Evolutionary conservation across 164 flowering plant species (phyloP), one percentile per base, ranked within the genome.

Genomic region (Warburgia ugandensis): DNA sequence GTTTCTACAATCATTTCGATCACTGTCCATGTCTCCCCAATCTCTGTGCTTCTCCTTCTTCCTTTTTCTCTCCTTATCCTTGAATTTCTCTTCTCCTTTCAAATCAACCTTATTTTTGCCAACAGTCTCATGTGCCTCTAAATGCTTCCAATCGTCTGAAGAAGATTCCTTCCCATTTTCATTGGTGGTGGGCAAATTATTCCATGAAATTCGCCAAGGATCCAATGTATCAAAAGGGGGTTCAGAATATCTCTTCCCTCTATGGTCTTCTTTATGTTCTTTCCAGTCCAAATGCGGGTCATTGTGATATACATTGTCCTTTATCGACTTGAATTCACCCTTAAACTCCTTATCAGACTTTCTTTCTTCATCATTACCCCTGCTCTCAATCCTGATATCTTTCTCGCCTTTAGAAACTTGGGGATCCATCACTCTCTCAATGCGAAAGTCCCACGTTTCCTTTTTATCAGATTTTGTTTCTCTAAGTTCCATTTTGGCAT

Each of bases 61-160:
- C 72, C 83, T 68, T 68, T 86, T 86, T 46, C 82, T 82, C 30
- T 89, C 97, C 73, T 78, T 89, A n/a, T 86, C 97, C 52, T 79
- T 90, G 48, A 72, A 63, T 44, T 70, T 80, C 44, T 90, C 97
- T 30, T 85, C 95, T 3, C 71, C 65, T 68, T 77, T 85, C 20
- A 56, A 16, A 56, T 83, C 91, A 58, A 82, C 55, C 64, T 75
- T 84, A 57, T 77, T 86, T 62, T 80, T 94, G 41, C 81, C 85
- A 56, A 77, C 78, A 56, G 89, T 75, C 68, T 86, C 92, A 58
- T 67, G 69, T 8, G 68, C 60, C 64, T 82, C 94, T 16, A 40
- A 26, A 47, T 44, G 29, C 48, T 71, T 82, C 69, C 64, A 65
- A 33, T 77, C 77, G 41, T 76, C 80, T 30, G 52, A 41, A 4